Evolutionary conservation across 164 flowering plant species (phyloP), one percentile per base, ranked within the genome.

Genomic region (Magnolia changhungtana): DNA sequence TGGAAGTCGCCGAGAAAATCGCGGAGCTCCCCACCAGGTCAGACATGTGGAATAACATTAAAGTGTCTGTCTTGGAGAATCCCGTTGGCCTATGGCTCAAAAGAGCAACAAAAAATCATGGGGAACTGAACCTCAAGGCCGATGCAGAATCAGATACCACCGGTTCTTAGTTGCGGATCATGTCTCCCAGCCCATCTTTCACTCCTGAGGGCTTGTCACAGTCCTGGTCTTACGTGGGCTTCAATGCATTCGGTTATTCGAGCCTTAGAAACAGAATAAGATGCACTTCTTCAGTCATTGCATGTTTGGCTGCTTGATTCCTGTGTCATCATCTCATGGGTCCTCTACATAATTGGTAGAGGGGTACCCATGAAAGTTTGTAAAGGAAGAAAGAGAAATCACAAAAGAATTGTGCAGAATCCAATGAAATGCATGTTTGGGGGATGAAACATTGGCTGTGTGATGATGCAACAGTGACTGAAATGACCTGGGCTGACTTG

Each of bases 1-100:
- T 95, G 93, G 80, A 72, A 63, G 87, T 95, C 8, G 96, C 88
- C 0, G 97, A 95, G 83, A 91, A 85, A 77, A 90, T 94, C 20
- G 87, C 92, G 3, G 73, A 77, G 71, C 93, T 92, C 20, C 93
- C 94, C 4, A 85, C 94, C 4, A 86, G 78, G 74, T 24, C 86
- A 11, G 97, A 94, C 50, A 82, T 84, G 23, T 94, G 98, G 98
- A 91, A 74, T 75, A 84, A 84, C 72, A 74, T 93, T 29, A 84
- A 88, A 31, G 98, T 95, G 64, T 75, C 91, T 13, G 88, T 95
- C 23, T 79, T 95, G 80, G 87, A 92, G 78, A 86, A 87, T 1
- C 91, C 92, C 2, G 82, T 92, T 23, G 84, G 89, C 8, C 80
- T 95, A 74, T 29, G 10, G 78, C 1, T 95, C 21, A 81, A 80